Percentiles rank a stretch among this genome's conserved stretches.
phyloP scores from a whole-genome alignment of 306 rosid genomes.

The Vigna hirtella region DNA sequence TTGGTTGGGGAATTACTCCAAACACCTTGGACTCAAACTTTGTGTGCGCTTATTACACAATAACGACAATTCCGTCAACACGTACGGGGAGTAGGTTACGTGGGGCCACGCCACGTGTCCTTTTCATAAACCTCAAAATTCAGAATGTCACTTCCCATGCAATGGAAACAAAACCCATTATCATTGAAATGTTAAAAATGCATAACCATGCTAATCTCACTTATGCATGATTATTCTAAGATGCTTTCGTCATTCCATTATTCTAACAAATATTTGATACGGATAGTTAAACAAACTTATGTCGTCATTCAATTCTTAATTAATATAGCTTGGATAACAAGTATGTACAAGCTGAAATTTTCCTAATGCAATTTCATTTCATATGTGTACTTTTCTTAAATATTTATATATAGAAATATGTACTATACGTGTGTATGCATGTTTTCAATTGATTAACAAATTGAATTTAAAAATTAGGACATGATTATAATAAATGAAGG shows the following conservation, averaged over 20 bases:
- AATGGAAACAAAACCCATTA: neutral
- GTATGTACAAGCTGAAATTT: neutral
- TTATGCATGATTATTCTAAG: neutral
- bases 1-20: constrained; percentile 17
- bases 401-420: too few relatives aligned
- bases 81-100: constrained; percentile 32
- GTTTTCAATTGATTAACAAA: too few relatives aligned
- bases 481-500: too few relatives aligned
- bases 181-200: neutral
- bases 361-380: neutral
- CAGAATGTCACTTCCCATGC: constrained; percentile 27
- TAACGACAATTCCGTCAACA: neutral
- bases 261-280: neutral
- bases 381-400: neutral
- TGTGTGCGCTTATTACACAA: constrained; percentile 30
- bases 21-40: constrained; percentile 38
- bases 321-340: neutral
- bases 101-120: constrained; percentile 39
- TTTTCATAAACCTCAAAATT: neutral
- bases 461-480: too few relatives aligned
- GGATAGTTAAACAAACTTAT: neutral
- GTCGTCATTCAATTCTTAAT: neutral
- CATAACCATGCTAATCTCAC: constrained; percentile 14
- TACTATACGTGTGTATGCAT: too few relatives aligned
- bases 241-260: neutral